Conservation (phyloP, 176 grass and related monocot species). For the Calamus simplicifolius region DNA sequence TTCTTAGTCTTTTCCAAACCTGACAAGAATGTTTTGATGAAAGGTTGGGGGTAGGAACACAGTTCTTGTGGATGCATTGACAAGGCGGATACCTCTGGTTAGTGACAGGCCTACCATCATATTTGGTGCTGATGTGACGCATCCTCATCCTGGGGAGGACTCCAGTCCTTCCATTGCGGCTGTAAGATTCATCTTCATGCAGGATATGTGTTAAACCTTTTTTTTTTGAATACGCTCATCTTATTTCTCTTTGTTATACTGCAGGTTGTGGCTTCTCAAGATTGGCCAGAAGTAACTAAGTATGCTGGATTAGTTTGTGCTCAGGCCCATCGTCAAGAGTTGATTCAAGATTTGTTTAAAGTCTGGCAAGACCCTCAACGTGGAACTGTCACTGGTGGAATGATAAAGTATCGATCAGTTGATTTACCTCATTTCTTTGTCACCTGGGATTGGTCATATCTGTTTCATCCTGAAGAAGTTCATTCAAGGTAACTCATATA, state of each 20-base stretch:
- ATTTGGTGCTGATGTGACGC: conserved; percentile 23
- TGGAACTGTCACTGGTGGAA: conserved; percentile 7
- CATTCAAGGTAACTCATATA: neutral
- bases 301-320: conserved; percentile 22
- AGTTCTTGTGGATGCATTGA: conserved; percentile 14
- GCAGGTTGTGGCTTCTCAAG: conserved; percentile 21
- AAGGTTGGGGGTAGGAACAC: conserved; percentile 17
- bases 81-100: conserved; percentile 10
- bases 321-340: conserved; percentile 16
- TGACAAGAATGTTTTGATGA: neutral
- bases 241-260: neutral
- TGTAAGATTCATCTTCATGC: conserved; percentile 1
- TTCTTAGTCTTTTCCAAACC: neutral
- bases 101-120: conserved; percentile 18
- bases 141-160: conserved; percentile 21
- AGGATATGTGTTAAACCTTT: neutral
- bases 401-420: conserved; percentile 7
- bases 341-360: conserved; percentile 16
- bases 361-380: conserved; percentile 1
- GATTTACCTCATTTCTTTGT: neutral
- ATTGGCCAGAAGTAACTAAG: conserved; percentile 14
- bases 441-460: neutral
- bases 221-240: neutral
- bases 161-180: conserved; percentile 18
- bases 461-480: neutral